phyloP scores from a whole-genome alignment of 179 eudicot genomes.

The Silene noctiflora region DNA sequence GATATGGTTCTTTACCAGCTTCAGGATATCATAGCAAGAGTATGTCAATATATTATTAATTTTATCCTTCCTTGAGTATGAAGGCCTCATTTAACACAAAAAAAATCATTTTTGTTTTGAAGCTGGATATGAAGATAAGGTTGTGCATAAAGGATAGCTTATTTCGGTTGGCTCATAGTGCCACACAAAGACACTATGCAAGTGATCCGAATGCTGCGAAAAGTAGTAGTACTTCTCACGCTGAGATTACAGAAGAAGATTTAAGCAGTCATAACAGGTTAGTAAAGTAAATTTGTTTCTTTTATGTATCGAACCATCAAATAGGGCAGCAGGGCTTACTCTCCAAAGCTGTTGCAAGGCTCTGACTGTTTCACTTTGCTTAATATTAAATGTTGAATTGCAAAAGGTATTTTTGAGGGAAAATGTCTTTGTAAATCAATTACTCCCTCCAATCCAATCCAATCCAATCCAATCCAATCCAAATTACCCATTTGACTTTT shows the following conservation, averaged over 20 bases:
- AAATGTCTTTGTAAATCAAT: too few relatives aligned
- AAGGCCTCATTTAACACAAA: neutral
- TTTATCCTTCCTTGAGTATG: neutral
- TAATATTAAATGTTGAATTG: too few relatives aligned
- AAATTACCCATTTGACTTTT: too few relatives aligned
- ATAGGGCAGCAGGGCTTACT: neutral
- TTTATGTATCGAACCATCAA: neutral
- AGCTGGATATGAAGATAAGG: constrained; percentile 66
- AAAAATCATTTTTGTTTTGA: constrained; percentile 22
- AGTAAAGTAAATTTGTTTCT: constrained; percentile 20
- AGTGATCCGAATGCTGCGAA: constrained; percentile 45
- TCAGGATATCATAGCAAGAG: constrained; percentile 55
- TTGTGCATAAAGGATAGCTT: constrained; percentile 77
- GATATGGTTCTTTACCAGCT: constrained; percentile 57
- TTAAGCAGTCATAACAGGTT: constrained; percentile 49
- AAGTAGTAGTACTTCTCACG: constrained; percentile 30
- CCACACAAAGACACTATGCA: constrained; percentile 53
- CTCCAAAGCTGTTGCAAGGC: neutral
- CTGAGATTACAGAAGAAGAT: constrained; percentile 38
- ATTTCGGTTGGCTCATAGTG: constrained; percentile 69
- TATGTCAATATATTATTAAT: constrained; percentile 23
- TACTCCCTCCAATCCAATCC: too few relatives aligned
- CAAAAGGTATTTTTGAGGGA: too few relatives aligned
- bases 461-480: too few relatives aligned
- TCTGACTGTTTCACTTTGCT: too few relatives aligned